These are phyloP conservation scores for Thelephora aurantiotincta DNA, from an alignment of 768 basidiomycete species.

Conservation along the genomic window DNA sequence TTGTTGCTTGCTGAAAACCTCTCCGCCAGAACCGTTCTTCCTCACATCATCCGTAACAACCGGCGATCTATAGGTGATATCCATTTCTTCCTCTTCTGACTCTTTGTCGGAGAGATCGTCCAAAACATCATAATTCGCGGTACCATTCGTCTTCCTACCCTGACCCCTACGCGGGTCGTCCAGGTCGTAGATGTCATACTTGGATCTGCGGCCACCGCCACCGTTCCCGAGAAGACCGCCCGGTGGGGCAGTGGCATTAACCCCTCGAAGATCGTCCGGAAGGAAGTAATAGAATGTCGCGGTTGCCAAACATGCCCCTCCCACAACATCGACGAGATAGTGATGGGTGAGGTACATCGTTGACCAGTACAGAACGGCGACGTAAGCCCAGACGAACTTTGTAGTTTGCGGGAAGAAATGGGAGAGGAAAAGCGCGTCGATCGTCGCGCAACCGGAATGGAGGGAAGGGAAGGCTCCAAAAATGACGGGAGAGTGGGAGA, in stretches of 20 bases:
- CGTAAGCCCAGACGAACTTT: conserved; percentile 69
- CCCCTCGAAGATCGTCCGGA: conserved; percentile 60
- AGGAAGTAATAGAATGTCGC: conserved; percentile 81
- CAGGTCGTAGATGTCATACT: conserved; percentile 69
- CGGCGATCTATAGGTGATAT: conserved; percentile 61
- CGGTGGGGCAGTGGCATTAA: conserved; percentile 38
- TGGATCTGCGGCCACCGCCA: conserved; percentile 26
- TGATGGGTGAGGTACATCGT: conserved; percentile 99
- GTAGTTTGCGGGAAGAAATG: conserved; percentile 83
- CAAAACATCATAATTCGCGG: conserved; percentile 39
- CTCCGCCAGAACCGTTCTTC: conserved; percentile 20
- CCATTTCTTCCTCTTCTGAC: conserved; percentile 54
- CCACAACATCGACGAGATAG: conserved; percentile 96
- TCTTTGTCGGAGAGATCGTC: conserved; percentile 28
- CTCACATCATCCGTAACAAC: conserved; percentile 20
- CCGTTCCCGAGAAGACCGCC: conserved; percentile 21
- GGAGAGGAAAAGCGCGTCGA: conserved; percentile 84
- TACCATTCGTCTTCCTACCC: conserved; percentile 13
- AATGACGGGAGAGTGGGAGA: conserved; percentile 80
- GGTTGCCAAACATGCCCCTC: conserved; percentile 82
- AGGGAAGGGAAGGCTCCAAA: conserved; percentile 96
- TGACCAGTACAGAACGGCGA: conserved; percentile 84
- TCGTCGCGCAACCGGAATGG: conserved; percentile 81
- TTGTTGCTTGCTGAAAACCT: conserved; percentile 1
- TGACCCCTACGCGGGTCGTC: conserved; percentile 35